Evolutionary conservation across 2,329 filamentous ascomycete genomes (phyloP).

Genomic region (Colletotrichum brevisporum): DNA sequence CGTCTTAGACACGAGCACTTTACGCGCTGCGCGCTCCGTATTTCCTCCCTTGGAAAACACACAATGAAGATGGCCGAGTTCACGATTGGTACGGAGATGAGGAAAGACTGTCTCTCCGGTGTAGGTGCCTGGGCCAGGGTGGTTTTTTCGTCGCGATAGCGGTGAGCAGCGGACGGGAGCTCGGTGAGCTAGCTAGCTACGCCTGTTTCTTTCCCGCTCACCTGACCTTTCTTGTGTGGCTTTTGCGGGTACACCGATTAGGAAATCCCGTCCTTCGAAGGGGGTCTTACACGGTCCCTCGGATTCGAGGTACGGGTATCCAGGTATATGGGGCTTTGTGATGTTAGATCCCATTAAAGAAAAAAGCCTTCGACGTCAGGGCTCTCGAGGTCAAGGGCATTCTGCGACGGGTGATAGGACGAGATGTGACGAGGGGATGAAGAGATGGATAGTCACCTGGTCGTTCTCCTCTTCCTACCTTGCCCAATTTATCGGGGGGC

Average conservation of each 20-base stretch:
- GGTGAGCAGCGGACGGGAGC: constrained; percentile 12
- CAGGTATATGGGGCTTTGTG: no score
- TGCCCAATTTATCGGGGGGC: constrained; percentile 6
- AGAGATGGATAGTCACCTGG: constrained; percentile 5
- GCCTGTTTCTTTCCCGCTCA: constrained; percentile 1
- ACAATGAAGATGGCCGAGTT: neutral
- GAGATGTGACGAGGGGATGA: neutral
- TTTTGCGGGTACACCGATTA: constrained; percentile 11
- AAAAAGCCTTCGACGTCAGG: constrained; percentile 14
- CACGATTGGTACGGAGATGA: constrained; percentile 5
- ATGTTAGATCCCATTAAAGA: no score
- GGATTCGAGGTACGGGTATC: no score
- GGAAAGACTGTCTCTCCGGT: neutral
- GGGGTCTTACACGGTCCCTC: no score
- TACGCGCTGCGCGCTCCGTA: constrained; percentile 5
- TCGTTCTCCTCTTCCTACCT: no score
- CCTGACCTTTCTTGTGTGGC: constrained; percentile 8
- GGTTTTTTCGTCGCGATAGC: constrained; percentile 7
- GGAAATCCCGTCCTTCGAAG: constrained; percentile 9
- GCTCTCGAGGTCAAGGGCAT: neutral
- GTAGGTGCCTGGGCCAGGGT: no score
- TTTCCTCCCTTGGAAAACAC: neutral
- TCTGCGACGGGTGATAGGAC: constrained; percentile 11
- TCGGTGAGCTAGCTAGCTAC: constrained; percentile 30
- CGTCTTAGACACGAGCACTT: constrained; percentile 21